These are phyloP conservation scores for Salix arbutifolia DNA, from an alignment of 345 rosid genomes.

Conservation along the genomic window DNA sequence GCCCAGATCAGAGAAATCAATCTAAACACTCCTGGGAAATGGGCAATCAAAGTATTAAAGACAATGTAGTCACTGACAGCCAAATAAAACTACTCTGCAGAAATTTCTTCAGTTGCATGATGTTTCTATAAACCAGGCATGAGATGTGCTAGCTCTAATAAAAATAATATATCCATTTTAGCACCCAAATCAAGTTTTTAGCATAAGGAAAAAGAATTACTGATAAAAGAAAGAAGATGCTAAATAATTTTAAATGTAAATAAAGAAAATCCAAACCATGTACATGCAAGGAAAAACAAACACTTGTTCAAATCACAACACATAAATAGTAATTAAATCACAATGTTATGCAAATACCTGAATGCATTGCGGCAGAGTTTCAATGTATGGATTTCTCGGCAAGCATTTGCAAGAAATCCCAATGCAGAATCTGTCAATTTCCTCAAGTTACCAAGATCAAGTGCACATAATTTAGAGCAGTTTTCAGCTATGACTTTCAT, in stretches of 20 bases:
- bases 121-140: neutral
- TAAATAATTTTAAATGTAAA: too few relatives aligned
- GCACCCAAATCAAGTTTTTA: neutral
- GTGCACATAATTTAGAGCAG: slow-evolving; percentile 53
- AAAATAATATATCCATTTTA: neutral
- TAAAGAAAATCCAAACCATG: too few relatives aligned
- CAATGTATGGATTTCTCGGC: slow-evolving; percentile 49
- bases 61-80: neutral
- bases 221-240: too few relatives aligned
- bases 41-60: too few relatives aligned
- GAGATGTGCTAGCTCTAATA: too few relatives aligned
- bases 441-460: slow-evolving; percentile 58
- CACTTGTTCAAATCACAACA: neutral
- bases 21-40: neutral
- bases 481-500: slow-evolving; percentile 63
- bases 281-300: neutral
- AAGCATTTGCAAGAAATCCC: slow-evolving; percentile 78
- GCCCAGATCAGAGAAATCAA: neutral
- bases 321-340: neutral
- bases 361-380: slow-evolving; percentile 63
- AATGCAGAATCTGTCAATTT: slow-evolving; percentile 75
- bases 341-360: slow-evolving; percentile 39
- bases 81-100: neutral
- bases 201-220: neutral
- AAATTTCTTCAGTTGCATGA: neutral